These are phyloP conservation scores for Puccinellia tenuiflora DNA, from an alignment of 176 grass and related monocot genomes.

Conservation along the genomic window DNA sequence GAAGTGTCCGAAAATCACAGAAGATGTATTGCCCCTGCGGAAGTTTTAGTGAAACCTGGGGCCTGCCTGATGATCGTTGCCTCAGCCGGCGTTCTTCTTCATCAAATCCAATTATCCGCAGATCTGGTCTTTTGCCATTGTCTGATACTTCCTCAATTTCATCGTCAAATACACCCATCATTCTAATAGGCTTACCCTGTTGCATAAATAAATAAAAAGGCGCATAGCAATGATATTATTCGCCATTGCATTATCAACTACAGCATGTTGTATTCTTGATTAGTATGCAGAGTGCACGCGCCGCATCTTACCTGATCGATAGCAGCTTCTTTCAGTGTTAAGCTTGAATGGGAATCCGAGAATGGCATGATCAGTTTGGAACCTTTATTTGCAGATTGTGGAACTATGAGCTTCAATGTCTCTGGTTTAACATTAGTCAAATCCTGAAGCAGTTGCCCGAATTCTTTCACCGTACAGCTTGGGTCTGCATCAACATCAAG, in stretches of 20 bases:
- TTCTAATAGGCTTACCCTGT: slow-evolving; percentile 72
- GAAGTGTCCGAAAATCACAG: slow-evolving; percentile 80
- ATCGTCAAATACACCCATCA: slow-evolving; percentile 92
- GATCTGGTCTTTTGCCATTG: slow-evolving; percentile 49
- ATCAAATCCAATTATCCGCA: slow-evolving; percentile 86
- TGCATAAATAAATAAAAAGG: not conserved
- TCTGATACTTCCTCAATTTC: slow-evolving; percentile 94
- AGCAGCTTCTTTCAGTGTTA: slow-evolving; percentile 65
- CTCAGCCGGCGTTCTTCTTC: slow-evolving; percentile 80
- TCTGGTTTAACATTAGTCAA: slow-evolving; percentile 85
- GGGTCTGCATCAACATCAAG: slow-evolving; percentile 62
- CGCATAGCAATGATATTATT: slow-evolving; percentile 19
- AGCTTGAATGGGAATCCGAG: slow-evolving; percentile 43
- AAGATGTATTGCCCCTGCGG: slow-evolving; percentile 80
- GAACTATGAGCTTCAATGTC: slow-evolving; percentile 84
- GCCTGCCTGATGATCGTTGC: slow-evolving; percentile 41
- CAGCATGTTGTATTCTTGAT: not conserved
- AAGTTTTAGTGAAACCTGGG: slow-evolving; percentile 67
- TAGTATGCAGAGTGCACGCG: not conserved
- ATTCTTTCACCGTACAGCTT: slow-evolving; percentile 70
- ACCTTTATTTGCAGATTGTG: slow-evolving; percentile 57
- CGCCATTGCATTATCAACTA: not conserved
- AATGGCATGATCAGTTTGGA: slow-evolving; percentile 74
- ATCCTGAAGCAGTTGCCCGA: slow-evolving; percentile 69
- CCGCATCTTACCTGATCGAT: slow-evolving; percentile 47